A percentile compares a stretch with the other conserved stretches of the same genome.
These are phyloP conservation scores for Camelina neglecta DNA, from an alignment of 345 rosid genomes.

Conservation along the genomic window DNA sequence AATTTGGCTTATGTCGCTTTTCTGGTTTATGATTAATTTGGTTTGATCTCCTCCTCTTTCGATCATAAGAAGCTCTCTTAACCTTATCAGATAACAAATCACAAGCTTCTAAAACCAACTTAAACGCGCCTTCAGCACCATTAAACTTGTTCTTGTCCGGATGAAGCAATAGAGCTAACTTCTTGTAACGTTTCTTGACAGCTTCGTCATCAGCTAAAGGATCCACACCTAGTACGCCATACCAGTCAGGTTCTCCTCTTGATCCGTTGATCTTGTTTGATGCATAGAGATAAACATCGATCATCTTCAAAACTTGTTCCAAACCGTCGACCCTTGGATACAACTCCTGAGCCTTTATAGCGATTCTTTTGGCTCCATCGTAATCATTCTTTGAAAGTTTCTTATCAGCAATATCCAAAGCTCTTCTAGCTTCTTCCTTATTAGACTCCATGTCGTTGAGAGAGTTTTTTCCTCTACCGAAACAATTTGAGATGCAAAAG, in stretches of 20 bases:
- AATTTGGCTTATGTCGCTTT: background rate
- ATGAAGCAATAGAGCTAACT: conserved; percentile 71
- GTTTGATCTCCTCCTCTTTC: conserved; percentile 54
- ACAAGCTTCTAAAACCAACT: conserved; percentile 73
- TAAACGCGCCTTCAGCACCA: conserved; percentile 85
- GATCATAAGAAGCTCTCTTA: conserved; percentile 66
- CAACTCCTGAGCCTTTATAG: conserved; percentile 13
- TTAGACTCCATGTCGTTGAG: conserved; percentile 21
- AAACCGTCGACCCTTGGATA: conserved; percentile 40
- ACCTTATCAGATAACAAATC: conserved; percentile 64
- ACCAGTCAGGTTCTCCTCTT: conserved; percentile 65
- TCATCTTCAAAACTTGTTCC: conserved; percentile 21
- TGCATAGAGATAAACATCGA: conserved; percentile 20
- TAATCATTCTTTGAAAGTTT: conserved; percentile 28
- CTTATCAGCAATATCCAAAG: conserved; percentile 14
- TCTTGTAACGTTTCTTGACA: conserved; percentile 64
- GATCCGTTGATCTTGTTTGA: conserved; percentile 18
- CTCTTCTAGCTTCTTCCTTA: conserved; percentile 18
- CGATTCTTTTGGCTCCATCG: background rate
- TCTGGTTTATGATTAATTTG: conserved; percentile 2
- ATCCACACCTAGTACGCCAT: conserved; percentile 61
- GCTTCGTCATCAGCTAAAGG: conserved; percentile 63
- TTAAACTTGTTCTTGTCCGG: conserved; percentile 82
- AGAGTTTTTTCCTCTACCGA: background rate
- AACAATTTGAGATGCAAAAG: background rate